These are phyloP conservation scores for Kwoniella mangroviensis DNA, from an alignment of 768 basidiomycete species.

Conservation along the genomic window DNA sequence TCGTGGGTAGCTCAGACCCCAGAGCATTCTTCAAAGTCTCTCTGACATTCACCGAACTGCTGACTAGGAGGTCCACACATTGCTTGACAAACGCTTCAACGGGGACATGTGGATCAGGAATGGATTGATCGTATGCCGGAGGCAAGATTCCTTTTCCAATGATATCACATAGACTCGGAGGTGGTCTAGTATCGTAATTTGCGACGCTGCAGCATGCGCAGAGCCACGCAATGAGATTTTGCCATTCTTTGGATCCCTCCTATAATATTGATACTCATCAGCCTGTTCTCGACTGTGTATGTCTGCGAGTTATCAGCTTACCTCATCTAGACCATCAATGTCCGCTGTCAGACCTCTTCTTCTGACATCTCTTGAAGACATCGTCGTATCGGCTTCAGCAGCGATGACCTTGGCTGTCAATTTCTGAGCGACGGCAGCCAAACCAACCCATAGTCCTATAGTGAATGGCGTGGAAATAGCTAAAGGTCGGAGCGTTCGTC, in stretches of 20 bases:
- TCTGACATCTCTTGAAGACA: conserved; percentile 13
- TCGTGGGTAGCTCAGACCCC: conserved; percentile 75
- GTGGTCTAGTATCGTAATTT: conserved; percentile 66
- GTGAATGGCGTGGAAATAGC: conserved; percentile 18
- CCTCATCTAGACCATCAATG: conserved; percentile 44
- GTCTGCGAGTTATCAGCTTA: conserved; percentile 10
- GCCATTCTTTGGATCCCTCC: conserved; percentile 82
- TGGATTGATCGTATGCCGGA: conserved; percentile 29
- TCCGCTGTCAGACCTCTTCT: conserved; percentile 37
- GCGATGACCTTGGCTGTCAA: conserved; percentile 35
- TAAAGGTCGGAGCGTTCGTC: conserved; percentile 29
- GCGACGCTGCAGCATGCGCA: conserved; percentile 70
- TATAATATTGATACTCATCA: conserved; percentile 45
- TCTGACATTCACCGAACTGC: conserved; percentile 70
- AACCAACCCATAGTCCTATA: conserved; percentile 27
- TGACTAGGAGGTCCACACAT: conserved; percentile 71
- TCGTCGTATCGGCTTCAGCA: conserved; percentile 28
- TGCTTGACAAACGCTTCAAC: conserved; percentile 40
- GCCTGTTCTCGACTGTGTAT: background rate
- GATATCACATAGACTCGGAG: conserved; percentile 32
- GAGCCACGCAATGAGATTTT: conserved; percentile 78
- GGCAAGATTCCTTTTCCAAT: conserved; percentile 42
- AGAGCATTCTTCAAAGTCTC: conserved; percentile 80
- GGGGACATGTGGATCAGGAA: conserved; percentile 20
- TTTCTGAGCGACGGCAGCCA: conserved; percentile 20